Base-by-base conservation (phyloP, 371 early-diverging fungal species). In the Mortierella sp. region DNA sequence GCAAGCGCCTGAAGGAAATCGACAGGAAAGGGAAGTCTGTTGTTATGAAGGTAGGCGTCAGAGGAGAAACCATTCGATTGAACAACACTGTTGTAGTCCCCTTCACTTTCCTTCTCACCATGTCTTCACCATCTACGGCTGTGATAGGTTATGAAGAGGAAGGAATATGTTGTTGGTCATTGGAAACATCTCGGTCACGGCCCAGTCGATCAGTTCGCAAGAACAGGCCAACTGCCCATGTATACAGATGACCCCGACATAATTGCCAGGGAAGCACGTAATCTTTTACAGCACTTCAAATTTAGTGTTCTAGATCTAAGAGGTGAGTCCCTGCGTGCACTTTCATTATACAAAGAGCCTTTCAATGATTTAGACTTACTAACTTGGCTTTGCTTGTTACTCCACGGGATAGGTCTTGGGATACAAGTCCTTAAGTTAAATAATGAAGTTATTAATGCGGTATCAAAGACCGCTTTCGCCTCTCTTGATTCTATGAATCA, bases 131-230 rank as follows among this genome's bases (percentile, higher is more conserved):
- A 20, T 55, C 20, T 26, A 9, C 39, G n/a, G 16, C 20, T 22
- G 0, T 4, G n/a, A 24, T 64, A 90, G 87, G 57, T 90, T 20
- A 65, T 88, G 72, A 84, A 84, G 54, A 81, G 93, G 28, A 77
- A 85, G 32, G 68, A 83, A 10, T 88, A 86, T 59, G 88, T 89
- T 5, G 80, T 73, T 0, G 89, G 89, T 64, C 85, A 90, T 0
- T 70, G 30, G 49, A 94, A 93, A 58, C 87, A 88, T 63, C 73
- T 94, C 32, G 94, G 93, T 0, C 92, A 92, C 72, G 94, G 94
- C 3, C 75, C 85, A 28, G 91, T 90, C 26, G 94, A 94, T 58
- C 84, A 77, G 22, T 86, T 89, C 65, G 88, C 91, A 11, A 89
- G 90, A 62, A 89, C 92, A 1, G 77, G 75, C 20, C 79, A 78